Percentiles rank a stretch among this genome's conserved stretches.
Conservation (phyloP, 352 stramenopile genomes). For the Pythium sukuiense region DNA sequence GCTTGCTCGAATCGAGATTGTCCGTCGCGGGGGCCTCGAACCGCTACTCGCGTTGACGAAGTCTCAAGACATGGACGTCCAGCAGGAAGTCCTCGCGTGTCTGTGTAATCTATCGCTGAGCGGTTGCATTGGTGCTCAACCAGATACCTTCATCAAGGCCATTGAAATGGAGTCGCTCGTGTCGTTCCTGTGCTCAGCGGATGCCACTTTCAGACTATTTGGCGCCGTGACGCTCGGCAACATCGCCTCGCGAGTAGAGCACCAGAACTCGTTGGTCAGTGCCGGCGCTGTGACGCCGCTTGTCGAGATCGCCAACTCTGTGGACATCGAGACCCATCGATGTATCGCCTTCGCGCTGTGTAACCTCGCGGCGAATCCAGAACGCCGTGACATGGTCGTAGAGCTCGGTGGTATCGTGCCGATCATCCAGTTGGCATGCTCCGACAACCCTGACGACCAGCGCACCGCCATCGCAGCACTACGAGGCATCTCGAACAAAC, state of each 20-base stretch:
- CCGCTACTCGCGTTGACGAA: conserved; percentile 89
- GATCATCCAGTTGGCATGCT: conserved; percentile 95
- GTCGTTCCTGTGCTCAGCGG: conserved; percentile 93
- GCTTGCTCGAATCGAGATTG: conserved; percentile 86
- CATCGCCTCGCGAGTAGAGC: conserved; percentile 79
- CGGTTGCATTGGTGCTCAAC: conserved; percentile 92
- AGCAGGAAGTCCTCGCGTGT: conserved; percentile 95
- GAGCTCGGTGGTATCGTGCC: conserved; percentile 90
- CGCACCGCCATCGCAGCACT: conserved; percentile 91
- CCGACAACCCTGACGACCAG: conserved; percentile 87
- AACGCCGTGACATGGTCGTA: conserved; percentile 90
- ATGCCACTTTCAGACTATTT: conserved; percentile 95
- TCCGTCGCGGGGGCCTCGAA: conserved; percentile 83
- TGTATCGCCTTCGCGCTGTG: conserved; percentile 96
- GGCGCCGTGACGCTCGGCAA: conserved; percentile 96
- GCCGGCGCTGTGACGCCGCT: conserved; percentile 89
- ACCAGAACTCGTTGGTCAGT: conserved; percentile 81
- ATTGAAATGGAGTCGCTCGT: conserved; percentile 92
- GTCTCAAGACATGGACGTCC: conserved; percentile 93
- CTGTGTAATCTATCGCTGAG: conserved; percentile 97
- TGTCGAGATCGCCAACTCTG: conserved; percentile 90
- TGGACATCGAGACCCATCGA: conserved; percentile 94
- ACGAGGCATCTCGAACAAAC: conserved; percentile 82
- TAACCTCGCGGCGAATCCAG: conserved; percentile 91
- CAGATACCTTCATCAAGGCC: conserved; percentile 87